phyloP scores from a whole-genome alignment of 2,329 filamentous ascomycete genomes.

The Shiraia bambusicola region DNA sequence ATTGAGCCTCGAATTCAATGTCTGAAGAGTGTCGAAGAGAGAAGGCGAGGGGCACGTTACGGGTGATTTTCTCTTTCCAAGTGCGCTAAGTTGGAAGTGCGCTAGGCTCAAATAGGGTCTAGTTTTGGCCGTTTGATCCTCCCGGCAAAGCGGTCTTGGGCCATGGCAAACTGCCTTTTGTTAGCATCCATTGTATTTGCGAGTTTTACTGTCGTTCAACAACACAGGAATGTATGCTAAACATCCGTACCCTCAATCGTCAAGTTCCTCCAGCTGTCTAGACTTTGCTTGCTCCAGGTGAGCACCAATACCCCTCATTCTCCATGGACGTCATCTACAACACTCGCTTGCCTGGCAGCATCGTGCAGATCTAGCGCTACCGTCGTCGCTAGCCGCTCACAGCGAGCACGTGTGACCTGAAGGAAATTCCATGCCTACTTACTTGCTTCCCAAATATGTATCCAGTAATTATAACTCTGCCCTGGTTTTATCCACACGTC shows the following conservation, averaged over 20 bases:
- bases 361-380: conserved; percentile 7
- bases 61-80: conserved; percentile 8
- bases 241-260: too few relatives aligned
- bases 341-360: conserved; percentile 13
- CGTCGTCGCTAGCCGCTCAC: too few relatives aligned
- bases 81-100: conserved; percentile 5
- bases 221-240: too few relatives aligned
- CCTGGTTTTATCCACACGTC: too few relatives aligned
- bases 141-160: conserved; percentile 1
- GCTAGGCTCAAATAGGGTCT: conserved; percentile 5
- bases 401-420: too few relatives aligned
- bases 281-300: background rate
- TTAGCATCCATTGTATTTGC: background rate
- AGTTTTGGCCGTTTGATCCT: conserved; percentile 1
- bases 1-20: conserved; percentile 11
- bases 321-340: conserved; percentile 11
- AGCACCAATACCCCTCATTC: conserved; percentile 8
- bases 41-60: conserved; percentile 7
- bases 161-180: background rate
- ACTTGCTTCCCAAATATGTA: too few relatives aligned
- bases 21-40: conserved; percentile 5
- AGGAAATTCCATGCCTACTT: too few relatives aligned
- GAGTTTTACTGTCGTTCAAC: too few relatives aligned
- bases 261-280: conserved; percentile 2
- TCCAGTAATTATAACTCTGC: too few relatives aligned